A percentile compares a stretch with the other conserved stretches of the same genome.
Evolutionary conservation across 1,139 yeast genomes (phyloP).

Genomic region (Schwanniomyces etchellsii): DNA sequence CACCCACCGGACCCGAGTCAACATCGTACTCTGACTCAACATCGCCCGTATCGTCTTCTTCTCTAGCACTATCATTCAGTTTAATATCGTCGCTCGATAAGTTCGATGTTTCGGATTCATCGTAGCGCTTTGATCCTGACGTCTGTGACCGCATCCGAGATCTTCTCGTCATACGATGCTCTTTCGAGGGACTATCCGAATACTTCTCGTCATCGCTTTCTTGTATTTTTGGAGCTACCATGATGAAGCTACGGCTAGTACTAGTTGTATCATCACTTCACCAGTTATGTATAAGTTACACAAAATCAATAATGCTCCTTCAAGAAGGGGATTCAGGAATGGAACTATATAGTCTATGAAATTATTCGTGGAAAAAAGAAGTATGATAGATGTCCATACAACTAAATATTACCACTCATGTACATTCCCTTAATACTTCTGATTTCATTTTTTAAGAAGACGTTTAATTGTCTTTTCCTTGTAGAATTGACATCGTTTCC

Average conservation of each 20-base stretch:
- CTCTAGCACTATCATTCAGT: constrained; percentile 6
- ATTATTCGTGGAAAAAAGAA: no score
- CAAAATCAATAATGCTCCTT: neutral
- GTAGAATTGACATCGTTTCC: no score
- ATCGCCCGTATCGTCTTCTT: constrained; percentile 4
- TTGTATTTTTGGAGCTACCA: constrained; percentile 11
- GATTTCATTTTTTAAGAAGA: constrained; percentile 34
- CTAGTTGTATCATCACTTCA: neutral
- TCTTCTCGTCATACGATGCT: no score
- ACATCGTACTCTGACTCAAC: constrained; percentile 1
- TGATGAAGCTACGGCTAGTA: neutral
- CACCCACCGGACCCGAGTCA: constrained; percentile 9
- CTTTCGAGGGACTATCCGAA: constrained; percentile 11
- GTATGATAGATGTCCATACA: no score
- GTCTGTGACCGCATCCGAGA: no score
- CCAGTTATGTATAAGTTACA: constrained; percentile 1
- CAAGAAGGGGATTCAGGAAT: no score
- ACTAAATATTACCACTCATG: constrained; percentile 36
- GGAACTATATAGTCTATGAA: neutral
- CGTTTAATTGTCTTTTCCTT: constrained; percentile 22
- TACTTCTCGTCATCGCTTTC: constrained; percentile 12
- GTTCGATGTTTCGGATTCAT: constrained; percentile 12
- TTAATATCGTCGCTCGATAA: constrained; percentile 9
- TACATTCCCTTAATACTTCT: constrained; percentile 39
- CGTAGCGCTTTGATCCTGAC: no score